Percentiles rank a stretch among this genome's conserved stretches.
These are phyloP conservation scores for Cunninghamia lanceolata DNA, from an alignment of 75 land plant genomes.

Conservation along the genomic window DNA sequence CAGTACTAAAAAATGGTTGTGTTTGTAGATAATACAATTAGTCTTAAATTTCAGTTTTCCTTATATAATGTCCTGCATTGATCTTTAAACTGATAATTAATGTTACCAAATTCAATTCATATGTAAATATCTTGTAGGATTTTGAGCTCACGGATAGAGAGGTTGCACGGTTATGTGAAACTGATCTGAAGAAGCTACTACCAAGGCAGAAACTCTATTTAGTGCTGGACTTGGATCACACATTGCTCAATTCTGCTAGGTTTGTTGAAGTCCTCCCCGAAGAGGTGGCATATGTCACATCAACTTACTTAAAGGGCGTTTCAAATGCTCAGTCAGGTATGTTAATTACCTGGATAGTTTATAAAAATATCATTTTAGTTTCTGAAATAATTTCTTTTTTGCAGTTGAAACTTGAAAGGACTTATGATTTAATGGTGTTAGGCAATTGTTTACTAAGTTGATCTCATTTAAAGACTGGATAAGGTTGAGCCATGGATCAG, in stretches of 20 bases:
- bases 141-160: slow-evolving; percentile 61
- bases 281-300: slow-evolving; percentile 42
- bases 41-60: neutral
- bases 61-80: neutral
- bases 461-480: neutral
- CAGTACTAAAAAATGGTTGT: neutral
- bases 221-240: slow-evolving; percentile 92
- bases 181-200: slow-evolving; percentile 57
- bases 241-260: slow-evolving; percentile 80
- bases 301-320: slow-evolving; percentile 37
- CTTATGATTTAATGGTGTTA: neutral
- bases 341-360: neutral
- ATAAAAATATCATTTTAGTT: neutral
- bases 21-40: neutral
- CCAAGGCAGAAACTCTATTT: slow-evolving; percentile 58
- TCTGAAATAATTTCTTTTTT: neutral
- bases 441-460: neutral
- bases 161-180: slow-evolving; percentile 51
- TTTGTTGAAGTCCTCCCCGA: slow-evolving; percentile 50
- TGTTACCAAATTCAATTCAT: no score
- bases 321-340: slow-evolving; percentile 24
- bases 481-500: neutral
- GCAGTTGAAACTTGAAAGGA: neutral
- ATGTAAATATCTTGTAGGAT: slow-evolving; percentile 41
- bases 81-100: no score